Evolutionary conservation across 371 early-diverging fungal genomes (phyloP), one percentile per base, ranked within the genome.

Genomic region (Syncephalastrum monosporum): DNA sequence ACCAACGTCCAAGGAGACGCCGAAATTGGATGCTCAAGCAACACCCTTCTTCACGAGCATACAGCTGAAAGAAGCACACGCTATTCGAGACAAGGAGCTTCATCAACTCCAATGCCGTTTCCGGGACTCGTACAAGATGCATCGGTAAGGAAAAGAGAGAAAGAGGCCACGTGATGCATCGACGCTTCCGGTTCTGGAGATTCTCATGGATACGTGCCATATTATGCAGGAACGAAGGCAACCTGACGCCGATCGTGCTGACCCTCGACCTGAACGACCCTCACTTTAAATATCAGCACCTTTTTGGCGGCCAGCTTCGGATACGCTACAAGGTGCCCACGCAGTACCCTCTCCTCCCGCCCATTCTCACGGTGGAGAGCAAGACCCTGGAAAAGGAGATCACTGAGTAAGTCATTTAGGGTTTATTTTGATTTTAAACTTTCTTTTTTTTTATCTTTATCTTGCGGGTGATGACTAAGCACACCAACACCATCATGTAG

Each of bases 331-430:
- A 67, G 33, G 51, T 84, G 21, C 85, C 85, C 5, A 55, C 21
- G 24, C 29, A 64, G 16, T 84, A 82, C 47, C 85, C 85, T 45
- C 56, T 82, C 4, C 63, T 76, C 15, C 72, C 81, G 0, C 79
- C 83, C 55, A 59, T 63, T 3, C 73, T 84, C 56, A 79, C 79
- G 25, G 54, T 82, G 12, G 79, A 73, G 33, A 72, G 69, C 23
- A 74, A 68, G 24, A 63, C 69, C 3, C 50, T 80, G n/a, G 77
- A 74, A 15, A 53, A 60, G 8, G 77, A 75, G 65, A 55, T 70
- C 42, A 67, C 67, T 33, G 74, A 64, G 74, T 72, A 72, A 45
- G 46, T 49, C 5, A 49, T 3, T 25, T 7, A 52, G 6, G 13
- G 50, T 16, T 53, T 19, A 53, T 17, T 42, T 10, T 53, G 43